phyloP scores from a whole-genome alignment of 2,329 filamentous ascomycete species.

The Botrytis hyacinthi region DNA sequence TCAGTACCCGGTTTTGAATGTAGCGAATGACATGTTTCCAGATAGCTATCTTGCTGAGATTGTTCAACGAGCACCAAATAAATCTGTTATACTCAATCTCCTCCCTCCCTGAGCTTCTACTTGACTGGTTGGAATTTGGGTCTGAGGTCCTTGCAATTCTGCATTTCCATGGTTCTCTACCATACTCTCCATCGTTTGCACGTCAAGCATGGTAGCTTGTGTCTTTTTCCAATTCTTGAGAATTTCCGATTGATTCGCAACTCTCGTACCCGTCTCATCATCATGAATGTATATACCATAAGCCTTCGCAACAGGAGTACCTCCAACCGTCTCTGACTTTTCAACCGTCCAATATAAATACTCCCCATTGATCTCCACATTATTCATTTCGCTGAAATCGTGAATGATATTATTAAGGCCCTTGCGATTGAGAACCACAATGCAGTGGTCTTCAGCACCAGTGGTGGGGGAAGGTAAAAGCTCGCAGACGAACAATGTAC shows the following conservation, averaged over 20 bases:
- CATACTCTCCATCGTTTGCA: slow-evolving; percentile 14
- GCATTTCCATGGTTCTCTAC: slow-evolving; percentile 25
- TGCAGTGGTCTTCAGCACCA: slow-evolving; percentile 47
- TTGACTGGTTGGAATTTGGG: background rate
- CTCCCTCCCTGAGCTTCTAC: background rate
- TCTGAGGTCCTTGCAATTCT: slow-evolving; percentile 21
- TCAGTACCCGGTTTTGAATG: background rate
- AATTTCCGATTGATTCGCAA: slow-evolving; percentile 33
- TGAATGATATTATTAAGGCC: slow-evolving; percentile 69
- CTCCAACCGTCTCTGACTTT: slow-evolving; percentile 14
- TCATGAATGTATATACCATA: slow-evolving; percentile 57
- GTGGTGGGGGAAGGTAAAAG: slow-evolving; percentile 45
- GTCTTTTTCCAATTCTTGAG: slow-evolving; percentile 32
- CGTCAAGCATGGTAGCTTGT: slow-evolving; percentile 1
- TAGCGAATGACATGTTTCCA: background rate
- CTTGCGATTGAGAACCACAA: slow-evolving; percentile 72
- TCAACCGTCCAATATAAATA: slow-evolving; percentile 48
- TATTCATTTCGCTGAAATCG: slow-evolving; percentile 57
- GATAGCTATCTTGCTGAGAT: background rate
- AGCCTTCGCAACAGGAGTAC: slow-evolving; percentile 39
- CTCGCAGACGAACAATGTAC: slow-evolving; percentile 84
- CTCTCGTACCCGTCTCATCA: slow-evolving; percentile 46
- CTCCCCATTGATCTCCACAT: slow-evolving; percentile 62
- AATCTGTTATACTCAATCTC: slow-evolving; percentile 13
- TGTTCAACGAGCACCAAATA: slow-evolving; percentile 8